Conservation (phyloP, 352 stramenopile species). For the Blastocystis sp. region DNA sequence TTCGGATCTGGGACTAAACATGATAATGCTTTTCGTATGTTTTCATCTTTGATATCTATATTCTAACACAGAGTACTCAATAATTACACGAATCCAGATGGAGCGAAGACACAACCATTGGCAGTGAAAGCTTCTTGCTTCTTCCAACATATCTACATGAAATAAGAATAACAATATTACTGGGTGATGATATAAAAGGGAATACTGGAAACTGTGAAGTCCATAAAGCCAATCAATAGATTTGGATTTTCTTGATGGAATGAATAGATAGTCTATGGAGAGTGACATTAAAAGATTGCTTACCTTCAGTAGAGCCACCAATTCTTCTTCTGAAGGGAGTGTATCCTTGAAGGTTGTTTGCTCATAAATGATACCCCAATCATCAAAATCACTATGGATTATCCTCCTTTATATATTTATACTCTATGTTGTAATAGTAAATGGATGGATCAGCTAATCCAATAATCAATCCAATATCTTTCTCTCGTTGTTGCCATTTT, state of each 20-base stretch:
- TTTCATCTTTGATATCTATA: slow-evolving; percentile 7
- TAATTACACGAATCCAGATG: not conserved
- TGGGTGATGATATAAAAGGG: slow-evolving; percentile 20
- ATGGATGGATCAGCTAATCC: slow-evolving; percentile 10
- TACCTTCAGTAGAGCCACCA: not conserved
- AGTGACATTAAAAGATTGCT: not conserved
- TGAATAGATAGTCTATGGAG: not conserved
- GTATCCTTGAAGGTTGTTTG: not conserved
- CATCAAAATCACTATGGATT: slow-evolving; percentile 44
- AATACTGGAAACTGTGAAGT: slow-evolving; percentile 3
- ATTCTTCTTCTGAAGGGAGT: slow-evolving; percentile 31
- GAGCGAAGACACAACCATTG: not conserved
- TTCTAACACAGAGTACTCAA: not conserved
- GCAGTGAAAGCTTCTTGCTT: not conserved
- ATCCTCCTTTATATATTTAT: not conserved
- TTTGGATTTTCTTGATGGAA: slow-evolving; percentile 38
- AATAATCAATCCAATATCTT: slow-evolving; percentile 46
- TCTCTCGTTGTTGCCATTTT: slow-evolving; percentile 24
- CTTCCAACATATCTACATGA: slow-evolving; percentile 1
- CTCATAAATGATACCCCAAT: slow-evolving; percentile 40
- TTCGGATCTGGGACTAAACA: not conserved
- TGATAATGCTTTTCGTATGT: not conserved
- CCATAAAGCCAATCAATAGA: slow-evolving; percentile 26
- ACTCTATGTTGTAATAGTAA: slow-evolving; percentile 52
- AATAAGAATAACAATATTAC: not conserved